Base-by-base conservation (phyloP, 202 grass and related monocot species). In the Schoenoplectus tabernaemontani region DNA sequence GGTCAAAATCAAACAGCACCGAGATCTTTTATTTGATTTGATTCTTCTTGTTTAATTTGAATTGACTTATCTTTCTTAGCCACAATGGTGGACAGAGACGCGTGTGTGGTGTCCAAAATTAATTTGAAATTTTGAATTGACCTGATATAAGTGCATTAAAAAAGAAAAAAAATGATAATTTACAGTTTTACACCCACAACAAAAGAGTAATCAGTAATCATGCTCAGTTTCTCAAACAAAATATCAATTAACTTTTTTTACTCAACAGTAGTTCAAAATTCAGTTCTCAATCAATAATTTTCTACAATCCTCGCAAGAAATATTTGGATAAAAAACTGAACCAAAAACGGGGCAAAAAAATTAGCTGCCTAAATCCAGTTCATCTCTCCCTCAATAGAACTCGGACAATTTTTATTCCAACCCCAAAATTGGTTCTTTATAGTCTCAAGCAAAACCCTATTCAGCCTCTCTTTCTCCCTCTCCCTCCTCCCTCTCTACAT, bases 381-480 rank as follows among this genome's bases (percentile, higher is more conserved):
- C 39, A 46, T 65, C 44, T 84, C 71, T 84, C 59, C 44, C 68
- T 17, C 7, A 4, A 12, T 51, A 74, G 46, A 74, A 74, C 15
- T 48, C 5, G 3, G 15, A 36, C 17, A 53, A 64, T 60, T 77
- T 22, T 51, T 84, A 77, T 65, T 65, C 58, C 53, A 70, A 83
- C 50, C 81, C 81, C 81, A 26, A 42, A 75, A 36, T 74, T 42
- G 43, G 43, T 83, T 57, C 71, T 34, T 61, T 34, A 75, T 83
- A 32, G 4, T 57, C 15, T 83, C 24, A 59, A n/a, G 11, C 53
- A 83, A 83, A 73, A 51, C 23, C 51, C 64, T 70, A 62, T 60
- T 57, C 60, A 73, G 20, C 72, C n/a, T n/a, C 53, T 59, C 83
- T 88, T 82, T 79, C 85, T n/a, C n/a, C n/a, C n/a, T 90, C 65